Evolutionary conservation across 2,329 filamentous ascomycete genomes (phyloP), one percentile per base, ranked within the genome.

Genomic region (Aspergillus aculeatus): DNA sequence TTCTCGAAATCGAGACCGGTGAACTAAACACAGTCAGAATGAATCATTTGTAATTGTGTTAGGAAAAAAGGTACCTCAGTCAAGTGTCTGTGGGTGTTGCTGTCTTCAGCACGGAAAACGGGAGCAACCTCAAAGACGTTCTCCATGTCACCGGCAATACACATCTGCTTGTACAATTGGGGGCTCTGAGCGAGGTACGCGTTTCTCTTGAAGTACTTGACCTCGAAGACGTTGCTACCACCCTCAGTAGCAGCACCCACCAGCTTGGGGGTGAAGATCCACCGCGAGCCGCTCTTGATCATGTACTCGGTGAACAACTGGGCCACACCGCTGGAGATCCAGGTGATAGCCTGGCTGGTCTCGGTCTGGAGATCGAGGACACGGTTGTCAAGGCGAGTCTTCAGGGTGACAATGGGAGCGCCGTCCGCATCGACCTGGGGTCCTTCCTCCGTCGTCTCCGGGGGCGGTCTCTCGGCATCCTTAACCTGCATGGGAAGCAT

Each of bases 171-270:
- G 78, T 86, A 85, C 63, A 89, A 78, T 68, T 89, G 86, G 7
- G 86, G 86, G 44, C 82, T 85, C 69, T 89, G 86, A 2, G 86
- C 85, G 47, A 89, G 78, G 71, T 83, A 88, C 26, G 92, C 94
- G 65, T 89, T 86, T 71, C 89, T 86, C 66, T 89, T 91, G 75
- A 98, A 98, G 79, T 98, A 98, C 48, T 89, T 88, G 68, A 98
- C 82, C 68, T 89, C 84, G 77, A 99, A 98, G 47, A 98, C 94
- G 73, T 94, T 96, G 67, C 88, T 88, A 65, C 95, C 95, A 69
- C 95, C 94, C 79, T 99, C 95, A 4, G 92, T 95, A 4, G 95
- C 90, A 14, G 94, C 90, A 53, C 89, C 93, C 57, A 96, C 91
- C 48, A 99, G 82, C 75, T 92, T 94, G 10, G 95, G 92, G 2